Evolutionary conservation across 1,284 basidiomycete genomes (phyloP), one percentile per base, ranked within the genome.

Genomic region (Tylopilus orsonianus): DNA sequence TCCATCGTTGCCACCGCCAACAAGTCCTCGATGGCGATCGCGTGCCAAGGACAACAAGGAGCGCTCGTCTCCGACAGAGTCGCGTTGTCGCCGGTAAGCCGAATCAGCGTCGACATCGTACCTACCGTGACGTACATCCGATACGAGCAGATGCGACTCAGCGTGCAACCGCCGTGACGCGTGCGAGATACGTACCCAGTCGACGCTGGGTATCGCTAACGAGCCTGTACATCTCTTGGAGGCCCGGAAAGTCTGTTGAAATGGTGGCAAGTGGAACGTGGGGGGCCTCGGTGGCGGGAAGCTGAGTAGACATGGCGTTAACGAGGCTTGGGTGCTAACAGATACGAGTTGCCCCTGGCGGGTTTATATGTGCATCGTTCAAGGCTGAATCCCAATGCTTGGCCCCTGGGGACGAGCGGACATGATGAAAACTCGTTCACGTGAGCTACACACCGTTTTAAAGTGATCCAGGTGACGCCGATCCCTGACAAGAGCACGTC

Each of bases 161-260:
- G 41, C 29, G 20, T n/a, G 10, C 9, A 7, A 16, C 10, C 27
- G 22, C 10, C 13, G 39, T 24, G 22, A 30, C 10, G n/a, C 13
- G 10, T 18, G 5, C n/a, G 19, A 27, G 12, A 10, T n/a, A 19
- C 46, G 10, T 30, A 47, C 32, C 20, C 12, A 50, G 19, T 14
- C 34, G 22, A 19, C 22, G 39, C 18, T 29, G 40, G 8, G 41
- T 32, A 14, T 38, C 32, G 4, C 33, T 18, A 18, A 47, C 20
- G 35, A 34, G 43, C 14, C 6, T 13, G 22, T 26, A 35, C 16
- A 46, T 22, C 18, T 53, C 50, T 30, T 47, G 16, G 36, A 50
- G 29, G 5, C 20, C 27, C 0, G 8, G 5, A 7, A 29, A 14
- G 23, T 52, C 41, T 24, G n/a, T 27, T 16, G 12, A 16, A 20